Percentiles rank a stretch among this genome's conserved stretches.
phyloP scores from a whole-genome alignment of 2,329 filamentous ascomycete species.

The Hymenoscyphus fraxineus region DNA sequence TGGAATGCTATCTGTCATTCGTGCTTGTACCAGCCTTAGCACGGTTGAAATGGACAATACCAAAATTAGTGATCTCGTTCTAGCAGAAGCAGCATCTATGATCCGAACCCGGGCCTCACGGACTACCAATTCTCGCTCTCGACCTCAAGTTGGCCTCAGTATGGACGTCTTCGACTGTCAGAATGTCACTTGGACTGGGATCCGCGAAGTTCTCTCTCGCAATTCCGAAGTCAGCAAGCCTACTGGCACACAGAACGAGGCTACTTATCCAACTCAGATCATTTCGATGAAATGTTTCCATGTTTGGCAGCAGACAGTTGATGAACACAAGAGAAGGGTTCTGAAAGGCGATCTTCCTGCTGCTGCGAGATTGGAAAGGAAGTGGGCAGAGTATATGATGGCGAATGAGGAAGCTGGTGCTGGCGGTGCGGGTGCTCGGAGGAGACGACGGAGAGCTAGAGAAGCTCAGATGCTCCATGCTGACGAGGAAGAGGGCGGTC shows the following conservation, averaged over 20 bases:
- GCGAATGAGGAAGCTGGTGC: constrained; percentile 78
- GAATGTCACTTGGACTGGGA: constrained; percentile 87
- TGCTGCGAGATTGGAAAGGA: constrained; percentile 76
- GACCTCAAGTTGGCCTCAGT: constrained; percentile 53
- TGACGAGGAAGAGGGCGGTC: constrained; percentile 69
- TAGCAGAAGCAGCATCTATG: constrained; percentile 80
- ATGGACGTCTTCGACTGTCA: constrained; percentile 88
- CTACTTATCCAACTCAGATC: constrained; percentile 66
- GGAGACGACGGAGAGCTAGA: constrained; percentile 71
- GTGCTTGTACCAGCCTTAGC: constrained; percentile 64
- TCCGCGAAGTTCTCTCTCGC: constrained; percentile 79
- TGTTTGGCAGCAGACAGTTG: constrained; percentile 89
- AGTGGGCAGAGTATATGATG: constrained; percentile 95
- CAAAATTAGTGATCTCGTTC: constrained; percentile 77
- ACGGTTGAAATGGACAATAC: constrained; percentile 91
- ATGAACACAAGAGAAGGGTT: constrained; percentile 87
- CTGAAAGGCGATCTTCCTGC: constrained; percentile 69
- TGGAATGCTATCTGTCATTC: constrained; percentile 79
- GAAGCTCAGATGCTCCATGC: constrained; percentile 78
- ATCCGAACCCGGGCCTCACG: constrained; percentile 59
- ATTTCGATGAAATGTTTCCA: constrained; percentile 92
- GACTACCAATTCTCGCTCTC: constrained; percentile 26
- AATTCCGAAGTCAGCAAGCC: constrained; percentile 70
- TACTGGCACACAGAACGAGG: constrained; percentile 17
- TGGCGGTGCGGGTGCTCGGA: constrained; percentile 60